Percentiles rank a stretch among this genome's conserved stretches.
Evolutionary conservation across 177 flowering plant genomes (phyloP).

Genomic region (Vitis hybrid): DNA sequence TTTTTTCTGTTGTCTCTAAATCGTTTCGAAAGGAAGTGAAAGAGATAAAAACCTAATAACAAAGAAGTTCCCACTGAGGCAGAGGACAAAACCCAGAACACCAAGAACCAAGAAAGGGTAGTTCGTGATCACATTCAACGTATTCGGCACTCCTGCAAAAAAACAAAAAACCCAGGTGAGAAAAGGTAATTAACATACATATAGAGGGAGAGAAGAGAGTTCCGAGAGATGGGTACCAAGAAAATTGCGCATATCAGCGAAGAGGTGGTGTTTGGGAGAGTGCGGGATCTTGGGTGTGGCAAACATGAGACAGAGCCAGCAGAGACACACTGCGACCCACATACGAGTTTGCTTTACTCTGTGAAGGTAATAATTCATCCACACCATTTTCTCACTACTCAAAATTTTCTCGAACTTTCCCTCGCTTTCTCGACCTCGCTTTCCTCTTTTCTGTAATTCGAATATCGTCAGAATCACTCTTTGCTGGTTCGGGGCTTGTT

Average conservation of each 20-base stretch:
- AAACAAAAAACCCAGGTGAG: not conserved
- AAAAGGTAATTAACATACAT: too few species aligned
- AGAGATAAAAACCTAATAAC: conserved; percentile 22
- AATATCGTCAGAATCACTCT: not conserved
- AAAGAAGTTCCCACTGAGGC: conserved; percentile 40
- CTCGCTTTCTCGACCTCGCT: not conserved
- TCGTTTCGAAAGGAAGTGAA: too few species aligned
- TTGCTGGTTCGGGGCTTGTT: too few species aligned
- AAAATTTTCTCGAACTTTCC: not conserved
- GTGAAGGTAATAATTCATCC: conserved; percentile 15
- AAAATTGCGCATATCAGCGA: conserved; percentile 59
- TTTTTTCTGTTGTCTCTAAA: too few species aligned
- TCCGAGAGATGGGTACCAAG: conserved; percentile 26
- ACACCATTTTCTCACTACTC: not conserved
- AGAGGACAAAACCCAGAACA: conserved; percentile 48
- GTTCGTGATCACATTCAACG: conserved; percentile 43
- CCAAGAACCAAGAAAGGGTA: conserved; percentile 58
- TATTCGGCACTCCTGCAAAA: conserved; percentile 36
- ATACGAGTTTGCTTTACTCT: conserved; percentile 29
- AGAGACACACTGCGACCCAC: conserved; percentile 33
- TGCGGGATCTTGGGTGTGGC: conserved; percentile 46
- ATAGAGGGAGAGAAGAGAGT: not conserved
- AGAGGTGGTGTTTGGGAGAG: conserved; percentile 36
- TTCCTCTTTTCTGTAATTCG: not conserved
- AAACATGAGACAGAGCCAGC: conserved; percentile 38